Evolutionary conservation across 2,329 filamentous ascomycete genomes (phyloP).

Genomic region (Aspergillus udagawae): DNA sequence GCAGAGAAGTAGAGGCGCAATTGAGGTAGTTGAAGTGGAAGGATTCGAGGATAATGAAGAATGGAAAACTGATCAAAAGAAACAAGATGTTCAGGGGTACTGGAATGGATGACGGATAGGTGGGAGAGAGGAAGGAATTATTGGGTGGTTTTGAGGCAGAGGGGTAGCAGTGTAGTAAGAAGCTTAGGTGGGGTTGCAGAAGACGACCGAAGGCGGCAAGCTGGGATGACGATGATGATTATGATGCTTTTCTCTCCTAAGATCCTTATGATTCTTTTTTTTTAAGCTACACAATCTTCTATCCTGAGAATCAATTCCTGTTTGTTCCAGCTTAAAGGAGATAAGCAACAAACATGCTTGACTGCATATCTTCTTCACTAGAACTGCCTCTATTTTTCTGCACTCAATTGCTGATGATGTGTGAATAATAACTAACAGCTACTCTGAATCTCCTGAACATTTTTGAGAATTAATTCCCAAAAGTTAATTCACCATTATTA

Average conservation of each 20-base stretch:
- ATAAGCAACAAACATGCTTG: background rate
- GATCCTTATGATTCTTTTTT: background rate
- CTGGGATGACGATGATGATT: background rate
- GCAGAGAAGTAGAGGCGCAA: constrained; percentile 3
- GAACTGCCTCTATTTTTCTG: background rate
- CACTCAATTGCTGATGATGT: background rate
- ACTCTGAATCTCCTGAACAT: background rate
- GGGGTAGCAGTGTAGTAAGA: background rate
- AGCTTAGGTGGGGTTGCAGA: background rate
- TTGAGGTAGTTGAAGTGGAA: background rate
- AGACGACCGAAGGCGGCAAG: background rate
- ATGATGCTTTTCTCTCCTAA: background rate
- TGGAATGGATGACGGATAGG: background rate
- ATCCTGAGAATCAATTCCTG: background rate
- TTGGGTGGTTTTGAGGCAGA: background rate
- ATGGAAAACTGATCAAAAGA: constrained; percentile 1
- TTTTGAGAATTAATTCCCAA: background rate
- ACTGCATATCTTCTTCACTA: background rate
- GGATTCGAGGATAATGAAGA: constrained; percentile 1
- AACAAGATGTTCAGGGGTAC: background rate
- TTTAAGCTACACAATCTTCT: background rate
- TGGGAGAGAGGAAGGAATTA: background rate
- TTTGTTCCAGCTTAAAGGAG: background rate
- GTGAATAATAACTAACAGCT: too few species aligned
- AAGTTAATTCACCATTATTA: background rate